Evolutionary conservation across 208 protist species (phyloP).

Genomic region (Trypanosoma rangeli): DNA sequence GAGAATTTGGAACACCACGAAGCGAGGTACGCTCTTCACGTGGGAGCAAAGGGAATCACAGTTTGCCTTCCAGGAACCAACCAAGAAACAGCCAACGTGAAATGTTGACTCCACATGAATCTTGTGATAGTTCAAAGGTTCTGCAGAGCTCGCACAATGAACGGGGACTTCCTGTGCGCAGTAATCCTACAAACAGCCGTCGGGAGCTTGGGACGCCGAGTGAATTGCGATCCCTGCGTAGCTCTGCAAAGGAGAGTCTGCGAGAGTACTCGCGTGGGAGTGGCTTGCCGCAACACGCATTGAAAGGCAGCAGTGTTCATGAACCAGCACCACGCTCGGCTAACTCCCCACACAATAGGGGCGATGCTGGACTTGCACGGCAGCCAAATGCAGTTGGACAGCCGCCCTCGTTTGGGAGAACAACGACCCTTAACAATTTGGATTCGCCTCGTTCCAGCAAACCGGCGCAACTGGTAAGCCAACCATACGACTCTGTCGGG

Average conservation of each 20-base stretch:
- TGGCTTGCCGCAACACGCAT: background rate
- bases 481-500: constrained; percentile 7
- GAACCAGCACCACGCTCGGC: background rate
- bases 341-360: background rate
- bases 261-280: constrained; percentile 7
- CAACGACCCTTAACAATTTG: background rate
- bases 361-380: too few species aligned
- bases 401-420: background rate
- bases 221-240: background rate
- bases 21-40: constrained; percentile 13
- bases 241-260: background rate
- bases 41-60: background rate
- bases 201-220: constrained; percentile 12
- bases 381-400: background rate
- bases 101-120: constrained; percentile 4
- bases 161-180: background rate
- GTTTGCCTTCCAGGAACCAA: background rate
- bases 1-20: constrained; percentile 6
- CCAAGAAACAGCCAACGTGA: constrained; percentile 1
- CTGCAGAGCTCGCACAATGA: background rate
- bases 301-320: too few species aligned
- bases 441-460: background rate
- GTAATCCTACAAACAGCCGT: background rate
- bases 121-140: background rate
- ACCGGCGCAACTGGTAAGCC: constrained; percentile 16